Base-by-base conservation (phyloP, 768 basidiomycete species). In the Phanerochaete carnosa region DNA sequence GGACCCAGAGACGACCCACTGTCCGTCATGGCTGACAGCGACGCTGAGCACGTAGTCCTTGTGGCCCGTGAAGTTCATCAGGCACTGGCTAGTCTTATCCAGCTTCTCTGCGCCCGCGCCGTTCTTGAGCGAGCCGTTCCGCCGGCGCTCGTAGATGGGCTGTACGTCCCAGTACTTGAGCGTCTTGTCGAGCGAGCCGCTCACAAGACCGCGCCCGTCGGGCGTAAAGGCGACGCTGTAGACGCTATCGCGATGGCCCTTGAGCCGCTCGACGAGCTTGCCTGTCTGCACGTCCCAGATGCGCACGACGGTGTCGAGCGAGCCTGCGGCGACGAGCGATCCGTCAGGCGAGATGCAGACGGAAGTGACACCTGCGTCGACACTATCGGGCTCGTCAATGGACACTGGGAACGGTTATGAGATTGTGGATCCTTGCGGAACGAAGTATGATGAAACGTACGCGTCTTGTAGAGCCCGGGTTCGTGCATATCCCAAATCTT, bases 1-100 rank as follows among this genome's bases (percentile, higher is more conserved):
- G 35, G 87, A 89, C 55, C 97, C 96, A 12, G 93, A 95, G 12
- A 97, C 95, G 66, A 98, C 89, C 92, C 94, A 90, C 65, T 92
- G 86, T 3, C 92, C 93, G 73, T 98, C 95, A 64, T 94, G 90
- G 49, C 92, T 94, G 51, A 95, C 92, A 22, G 86, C 86, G 49
- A 88, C 87, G 49, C 83, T 84, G 54, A 90, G 78, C 60, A 90
- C 88, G 61, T 88, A 90, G 71, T 90, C 88, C 84, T 94, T 95
- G 74, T 96, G 95, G 12, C 95, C 95, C 58, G 83, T 86, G 67
- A 96, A 89, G 66, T 92, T 91, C 83, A 92, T 90, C 67, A 85
- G 86, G 70, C 90, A 93, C 59, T 69, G 75, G 62, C 81, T 77
- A 57, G 72, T 67, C 73, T 83, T 77, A 68, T 84, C 77, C 19